Base-by-base conservation (phyloP, 2,329 filamentous ascomycete genomes). In the Diatrype stigma region DNA sequence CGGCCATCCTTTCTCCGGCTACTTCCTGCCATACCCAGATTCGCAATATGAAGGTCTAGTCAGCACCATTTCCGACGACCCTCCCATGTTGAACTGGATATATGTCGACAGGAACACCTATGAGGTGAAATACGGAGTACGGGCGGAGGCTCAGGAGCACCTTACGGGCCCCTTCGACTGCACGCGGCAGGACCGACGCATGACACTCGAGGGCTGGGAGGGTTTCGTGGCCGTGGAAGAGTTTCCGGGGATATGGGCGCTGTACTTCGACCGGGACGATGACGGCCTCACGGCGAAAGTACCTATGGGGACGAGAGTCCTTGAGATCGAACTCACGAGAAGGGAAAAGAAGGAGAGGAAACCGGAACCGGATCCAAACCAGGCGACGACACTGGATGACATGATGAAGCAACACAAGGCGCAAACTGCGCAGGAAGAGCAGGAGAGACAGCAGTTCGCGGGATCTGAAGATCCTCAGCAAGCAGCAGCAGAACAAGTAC, bases 11-110 rank as follows among this genome's bases (percentile, higher is more conserved):
- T 82, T 80, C 58, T 72, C 77, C 3, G 80, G 80, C 23, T 82
- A 84, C 58, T 82, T 74, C 56, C 67, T 82, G 21, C 78, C 79
- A 2, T 82, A 82, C 55, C 79, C 80, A 3, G 79, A 79, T n/a
- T 56, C 69, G n/a, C 52, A 64, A 23, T 69, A 73, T 42, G 69
- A 75, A 35, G 75, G 75, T 3, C 63, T 78, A 2, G 75, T 78
- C 26, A 76, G 71, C 45, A 77, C 73, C 10, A 77, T 78, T 37
- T 74, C 70, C 32, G 70, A 76, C 47, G 72, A 72, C 14, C 72
- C 75, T n/a, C 75, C 75, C 1, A 70, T 76, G 54, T 65, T 78
- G 58, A 78, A 78, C 60, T 78, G 75, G 75, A 72, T 78, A 55
- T 78, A 73, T 51, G 65, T 77, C 42, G 71, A 78, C 59, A 68